Evolutionary conservation across 495 filamentous ascomycete species (phyloP).

Genomic region (Pyrenopolyporus hunteri): DNA sequence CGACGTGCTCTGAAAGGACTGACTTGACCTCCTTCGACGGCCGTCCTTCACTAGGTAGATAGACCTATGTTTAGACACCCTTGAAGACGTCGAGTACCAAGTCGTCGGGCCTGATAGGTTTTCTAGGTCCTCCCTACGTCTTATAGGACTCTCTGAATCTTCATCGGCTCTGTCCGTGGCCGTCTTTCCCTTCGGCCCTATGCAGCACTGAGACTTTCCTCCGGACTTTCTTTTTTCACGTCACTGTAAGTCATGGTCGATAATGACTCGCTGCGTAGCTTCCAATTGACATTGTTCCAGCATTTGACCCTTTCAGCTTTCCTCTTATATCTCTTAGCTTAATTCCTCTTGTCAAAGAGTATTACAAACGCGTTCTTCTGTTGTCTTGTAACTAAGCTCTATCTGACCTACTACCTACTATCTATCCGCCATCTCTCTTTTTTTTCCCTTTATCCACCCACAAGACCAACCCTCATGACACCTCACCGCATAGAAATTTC

Average conservation of each 20-base stretch:
- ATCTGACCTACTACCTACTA: not conserved
- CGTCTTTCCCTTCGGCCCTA: slow-evolving; percentile 5
- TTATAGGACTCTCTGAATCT: not conserved
- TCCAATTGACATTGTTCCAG: slow-evolving; percentile 36
- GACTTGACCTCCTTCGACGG: slow-evolving; percentile 21
- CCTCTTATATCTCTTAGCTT: slow-evolving; percentile 2
- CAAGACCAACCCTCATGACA: slow-evolving; percentile 36
- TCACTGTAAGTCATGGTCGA: slow-evolving; percentile 40
- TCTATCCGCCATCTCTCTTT: slow-evolving; percentile 13
- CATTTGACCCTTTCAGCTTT: slow-evolving; percentile 34
- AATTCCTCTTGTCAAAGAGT: slow-evolving; percentile 5
- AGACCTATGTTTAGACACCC: slow-evolving; percentile 15
- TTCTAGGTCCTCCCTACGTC: not conserved
- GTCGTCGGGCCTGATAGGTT: slow-evolving; percentile 5
- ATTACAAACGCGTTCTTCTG: slow-evolving; percentile 14
- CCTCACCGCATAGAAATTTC: slow-evolving; percentile 33
- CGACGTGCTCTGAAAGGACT: slow-evolving; percentile 13
- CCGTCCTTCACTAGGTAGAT: slow-evolving; percentile 14
- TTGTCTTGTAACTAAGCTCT: slow-evolving; percentile 18
- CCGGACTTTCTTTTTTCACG: slow-evolving; percentile 21
- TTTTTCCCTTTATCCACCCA: slow-evolving; percentile 15
- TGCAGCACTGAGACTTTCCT: slow-evolving; percentile 20
- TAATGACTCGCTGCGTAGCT: slow-evolving; percentile 23
- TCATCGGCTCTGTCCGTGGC: slow-evolving; percentile 18
- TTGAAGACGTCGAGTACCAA: slow-evolving; percentile 2